These are phyloP conservation scores for Favolaschia claudopus DNA, from an alignment of 768 basidiomycete genomes.

Conservation along the genomic window DNA sequence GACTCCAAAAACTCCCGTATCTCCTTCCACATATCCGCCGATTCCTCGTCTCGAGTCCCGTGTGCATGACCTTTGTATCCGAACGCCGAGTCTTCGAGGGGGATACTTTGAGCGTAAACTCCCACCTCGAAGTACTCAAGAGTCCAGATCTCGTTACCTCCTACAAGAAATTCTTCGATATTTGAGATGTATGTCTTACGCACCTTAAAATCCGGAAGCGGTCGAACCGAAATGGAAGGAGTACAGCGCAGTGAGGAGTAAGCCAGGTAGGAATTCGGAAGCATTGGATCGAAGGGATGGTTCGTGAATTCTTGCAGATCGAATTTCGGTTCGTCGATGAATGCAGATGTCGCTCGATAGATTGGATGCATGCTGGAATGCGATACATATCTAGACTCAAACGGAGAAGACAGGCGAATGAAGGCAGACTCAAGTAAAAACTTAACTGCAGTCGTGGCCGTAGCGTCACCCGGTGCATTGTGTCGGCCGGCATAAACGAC, in stretches of 20 bases:
- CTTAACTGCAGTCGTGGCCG: background rate
- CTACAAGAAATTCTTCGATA: background rate
- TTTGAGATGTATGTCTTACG: background rate
- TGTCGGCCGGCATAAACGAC: background rate
- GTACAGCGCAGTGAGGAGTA: background rate
- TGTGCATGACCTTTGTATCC: background rate
- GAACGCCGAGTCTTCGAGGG: background rate
- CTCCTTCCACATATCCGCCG: slow-evolving; percentile 16
- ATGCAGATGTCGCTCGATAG: background rate
- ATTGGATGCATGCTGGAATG: background rate
- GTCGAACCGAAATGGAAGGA: background rate
- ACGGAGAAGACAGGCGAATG: background rate
- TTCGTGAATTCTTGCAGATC: too few species aligned
- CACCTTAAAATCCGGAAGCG: background rate
- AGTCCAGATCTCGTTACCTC: background rate
- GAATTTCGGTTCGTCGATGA: background rate
- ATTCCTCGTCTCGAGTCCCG: slow-evolving; percentile 19
- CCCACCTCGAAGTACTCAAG: background rate
- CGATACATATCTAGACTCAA: background rate
- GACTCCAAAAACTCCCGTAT: slow-evolving; percentile 24
- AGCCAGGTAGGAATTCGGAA: background rate
- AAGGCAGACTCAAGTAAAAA: background rate
- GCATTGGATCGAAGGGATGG: background rate
- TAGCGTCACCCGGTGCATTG: background rate
- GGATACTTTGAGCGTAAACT: slow-evolving; percentile 6